Base-by-base conservation (phyloP, 176 grass and related monocot species). In the Cenchrus americanus region DNA sequence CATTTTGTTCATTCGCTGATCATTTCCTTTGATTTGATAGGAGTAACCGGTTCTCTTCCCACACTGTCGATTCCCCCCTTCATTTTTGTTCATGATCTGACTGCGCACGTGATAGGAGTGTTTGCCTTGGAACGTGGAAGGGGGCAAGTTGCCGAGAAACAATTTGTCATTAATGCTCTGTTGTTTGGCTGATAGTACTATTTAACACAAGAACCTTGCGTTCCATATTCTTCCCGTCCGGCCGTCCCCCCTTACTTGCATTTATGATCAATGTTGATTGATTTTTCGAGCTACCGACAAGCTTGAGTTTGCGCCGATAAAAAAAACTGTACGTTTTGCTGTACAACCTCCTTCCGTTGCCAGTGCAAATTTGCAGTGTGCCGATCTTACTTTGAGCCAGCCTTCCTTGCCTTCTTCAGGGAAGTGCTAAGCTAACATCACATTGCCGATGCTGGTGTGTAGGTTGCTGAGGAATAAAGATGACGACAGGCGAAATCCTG, bases 141-240 rank as follows among this genome's bases (percentile, higher is more conserved):
- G 15, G 69, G 78, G 77, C 71, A 77, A 71, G 71, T 52, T 61
- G 85, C 76, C 62, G 57, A 65, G 15, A 60, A 24, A 14, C 18
- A 32, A 50, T 50, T 53, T 53, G 51, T 27, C 69, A 69, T 75
- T 74, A 67, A 23, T 76, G 50, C 13, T 67, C 74, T 14, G 15
- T 42, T 69, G 6, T 24, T 79, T 58, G 18, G 5, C 62, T 55
- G 78, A 37, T 37, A n/a, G n/a, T n/a, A n/a, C n/a, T n/a, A 53
- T 76, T 76, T 48, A 76, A 87, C 79, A 82, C 79, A 75, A 49
- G 78, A 26, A 82, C 52, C 42, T 77, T 62, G 70, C 53, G 44
- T 62, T 24, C 8, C 70, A 8, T 82, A 71, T 81, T 72, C 49
- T 60, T 48, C 24, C 34, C 34, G 34, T 37, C 34, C 34, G 34